Base-by-base conservation (phyloP, 495 filamentous ascomycete genomes). In the Aspergillus affinis region DNA sequence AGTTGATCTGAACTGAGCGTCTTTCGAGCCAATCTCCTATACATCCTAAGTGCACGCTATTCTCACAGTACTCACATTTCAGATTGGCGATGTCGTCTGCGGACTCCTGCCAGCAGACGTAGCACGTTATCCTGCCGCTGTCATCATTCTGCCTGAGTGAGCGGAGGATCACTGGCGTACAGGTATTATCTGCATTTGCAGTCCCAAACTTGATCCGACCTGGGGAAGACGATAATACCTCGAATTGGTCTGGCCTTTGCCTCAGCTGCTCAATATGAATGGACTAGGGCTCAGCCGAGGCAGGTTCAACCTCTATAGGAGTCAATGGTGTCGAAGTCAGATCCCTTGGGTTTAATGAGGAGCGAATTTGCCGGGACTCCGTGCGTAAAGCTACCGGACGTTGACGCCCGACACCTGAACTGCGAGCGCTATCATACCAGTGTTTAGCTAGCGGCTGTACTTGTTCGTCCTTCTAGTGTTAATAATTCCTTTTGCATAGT, bases 1-100 rank as follows among this genome's bases (percentile, higher is more conserved):
- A 51, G 29, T 51, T 51, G 49, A 51, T 51, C 21, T 30, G 49
- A 27, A 19, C 2, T 30, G 20, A 51, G 23, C 49, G 49, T 51
- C 13, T 26, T 29, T 51, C 49, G 49, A 51, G 49, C 49, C 21
- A 51, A n/a, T 51, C 49, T 51, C 49, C 20, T 21, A 51, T 51
- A 51, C 49, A 51, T 26, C 49, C 49, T 30, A 51, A 26, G 49
- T 51, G 49, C 49, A 51, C 49, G 49, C 49, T 51, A 26, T 30
- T 26, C 29, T 30, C 29, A 18, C 49, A 51, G 23, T 30, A 19
- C 49, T 51, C 49, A 9, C 20, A 51, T 30, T 51, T 20, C 20
- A 51, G 20, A 51, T 51, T 4, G 20, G 49, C 49, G 29, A 51
- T 51, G 20, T 51, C 49, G 49, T 51, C 49, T 51, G 49, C 49